Evolutionary conservation across 768 basidiomycete genomes (phyloP), one percentile per base, ranked within the genome.

Genomic region (Phallus indusiatus): DNA sequence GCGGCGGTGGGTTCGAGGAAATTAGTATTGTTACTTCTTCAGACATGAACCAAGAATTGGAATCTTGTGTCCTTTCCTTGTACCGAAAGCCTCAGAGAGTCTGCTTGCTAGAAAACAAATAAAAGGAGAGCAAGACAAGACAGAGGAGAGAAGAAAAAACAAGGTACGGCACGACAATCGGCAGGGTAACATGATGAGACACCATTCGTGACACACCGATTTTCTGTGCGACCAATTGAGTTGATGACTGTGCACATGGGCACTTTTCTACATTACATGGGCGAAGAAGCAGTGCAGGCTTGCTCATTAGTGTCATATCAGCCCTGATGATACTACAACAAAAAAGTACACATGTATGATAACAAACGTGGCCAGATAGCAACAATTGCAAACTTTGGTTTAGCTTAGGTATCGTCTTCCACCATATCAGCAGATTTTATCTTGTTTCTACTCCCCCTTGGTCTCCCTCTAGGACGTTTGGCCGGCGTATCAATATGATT

Each of bases 381-480:
- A 42, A 42, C 12, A 14, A 42, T 14, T 42, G n/a, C 4, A 14
- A 42, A 42, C n/a, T 42, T 14, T 2, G 42, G 12, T 14, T 14
- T 14, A 42, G n/a, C 12, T 42, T 14, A 42, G 42, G n/a, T 14
- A 42, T 42, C 42, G n/a, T 42, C 42, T 42, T 42, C 42, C 12
- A 42, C n/a, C 42, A 42, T 42, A 42, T 42, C 42, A 10, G 42
- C 12, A 42, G 42, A 42, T 47, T 60, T 60, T 28, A 33, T 36
- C 28, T 65, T 70, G 61, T 85, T 86, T 69, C 84, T 86, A 67
- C 85, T 88, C 1, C 86, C 86, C 65, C 83, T 84, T 35, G 85
- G 85, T 9, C 85, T 72, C 24, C 85, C 85, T 47, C 85, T 73
- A 0, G 85, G 82, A 14, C 84, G 70, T 62, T 85, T 86, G 7